phyloP scores from a whole-genome alignment of 257 asterid genomes.

The Ilex asprella region DNA sequence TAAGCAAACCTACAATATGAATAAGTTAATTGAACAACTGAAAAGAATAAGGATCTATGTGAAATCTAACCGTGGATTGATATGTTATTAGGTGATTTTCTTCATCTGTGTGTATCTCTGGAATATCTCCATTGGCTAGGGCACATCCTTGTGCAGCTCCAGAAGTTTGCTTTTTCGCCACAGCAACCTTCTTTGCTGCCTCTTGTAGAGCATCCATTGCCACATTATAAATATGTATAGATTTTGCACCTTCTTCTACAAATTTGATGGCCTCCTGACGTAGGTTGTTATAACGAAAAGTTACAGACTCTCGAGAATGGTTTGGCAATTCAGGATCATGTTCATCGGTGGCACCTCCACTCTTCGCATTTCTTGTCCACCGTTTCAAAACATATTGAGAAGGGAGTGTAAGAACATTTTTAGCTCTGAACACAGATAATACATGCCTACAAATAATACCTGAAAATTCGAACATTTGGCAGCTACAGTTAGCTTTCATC shows the following conservation, averaged over 20 bases:
- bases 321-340: neutral
- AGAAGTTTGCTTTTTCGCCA: neutral
- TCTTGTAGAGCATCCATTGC: neutral
- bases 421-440: neutral
- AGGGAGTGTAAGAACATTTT: neutral
- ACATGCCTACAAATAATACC: neutral
- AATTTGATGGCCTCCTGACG: neutral
- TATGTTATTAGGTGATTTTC: neutral
- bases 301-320: neutral
- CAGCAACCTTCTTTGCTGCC: neutral
- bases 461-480: neutral
- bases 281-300: neutral
- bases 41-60: neutral
- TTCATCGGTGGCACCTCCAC: neutral
- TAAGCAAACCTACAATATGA: too few species aligned
- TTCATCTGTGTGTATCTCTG: neutral
- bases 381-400: neutral
- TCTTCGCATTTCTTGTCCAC: neutral
- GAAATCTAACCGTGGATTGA: neutral
- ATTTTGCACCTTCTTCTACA: neutral
- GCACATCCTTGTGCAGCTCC: neutral
- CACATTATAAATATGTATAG: neutral
- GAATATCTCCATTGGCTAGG: neutral
- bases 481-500: neutral
- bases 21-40: too few species aligned